phyloP scores from a whole-genome alignment of 306 rosid species.

The Vicia faba region DNA sequence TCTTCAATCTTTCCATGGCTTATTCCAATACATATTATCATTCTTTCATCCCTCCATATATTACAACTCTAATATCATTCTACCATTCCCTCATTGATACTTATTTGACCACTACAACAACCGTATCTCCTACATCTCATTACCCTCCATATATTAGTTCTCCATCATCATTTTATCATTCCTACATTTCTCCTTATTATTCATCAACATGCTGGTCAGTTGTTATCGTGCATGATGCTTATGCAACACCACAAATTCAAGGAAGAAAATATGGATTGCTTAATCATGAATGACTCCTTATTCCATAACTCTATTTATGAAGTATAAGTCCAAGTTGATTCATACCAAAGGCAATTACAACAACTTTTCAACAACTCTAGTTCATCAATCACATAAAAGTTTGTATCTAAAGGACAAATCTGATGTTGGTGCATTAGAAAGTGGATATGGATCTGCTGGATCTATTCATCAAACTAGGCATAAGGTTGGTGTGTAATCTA shows the following conservation, averaged over 20 bases:
- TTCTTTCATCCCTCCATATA: no score
- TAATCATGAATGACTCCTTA: slow-evolving; percentile 79
- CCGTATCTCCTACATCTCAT: no score
- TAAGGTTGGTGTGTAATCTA: slow-evolving; percentile 49
- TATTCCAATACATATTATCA: no score
- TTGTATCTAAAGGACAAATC: slow-evolving; percentile 53
- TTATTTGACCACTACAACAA: no score
- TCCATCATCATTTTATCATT: no score
- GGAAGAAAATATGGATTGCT: slow-evolving; percentile 65
- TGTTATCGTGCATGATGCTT: slow-evolving; percentile 61
- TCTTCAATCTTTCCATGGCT: no score
- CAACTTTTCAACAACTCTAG: slow-evolving; percentile 46
- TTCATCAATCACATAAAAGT: slow-evolving; percentile 50
- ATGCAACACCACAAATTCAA: slow-evolving; percentile 70
- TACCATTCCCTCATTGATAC: no score
- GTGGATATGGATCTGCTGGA: slow-evolving; percentile 69
- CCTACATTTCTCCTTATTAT: no score
- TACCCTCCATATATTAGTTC: no score
- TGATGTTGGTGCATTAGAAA: slow-evolving; percentile 49
- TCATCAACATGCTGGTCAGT: slow-evolving; percentile 99
- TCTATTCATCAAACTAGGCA: slow-evolving; percentile 64
- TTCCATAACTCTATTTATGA: slow-evolving; percentile 76
- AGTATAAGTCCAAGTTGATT: slow-evolving; percentile 67
- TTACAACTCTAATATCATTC: no score
- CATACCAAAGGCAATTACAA: slow-evolving; percentile 48